phyloP scores from a whole-genome alignment of 192 early-diverging fungal genomes.

The Piromyces finnis region DNA sequence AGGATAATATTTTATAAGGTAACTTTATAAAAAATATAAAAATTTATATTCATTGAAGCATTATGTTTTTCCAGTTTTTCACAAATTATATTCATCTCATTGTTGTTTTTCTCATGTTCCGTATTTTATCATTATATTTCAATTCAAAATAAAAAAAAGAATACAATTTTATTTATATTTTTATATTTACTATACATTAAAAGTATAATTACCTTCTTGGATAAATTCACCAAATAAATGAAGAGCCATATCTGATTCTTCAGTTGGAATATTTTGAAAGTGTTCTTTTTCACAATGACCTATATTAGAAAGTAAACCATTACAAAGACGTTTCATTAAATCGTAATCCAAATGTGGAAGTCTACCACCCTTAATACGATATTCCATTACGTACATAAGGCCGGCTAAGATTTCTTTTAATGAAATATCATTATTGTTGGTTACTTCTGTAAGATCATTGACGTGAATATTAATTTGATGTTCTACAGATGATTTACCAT shows the following conservation, averaged over 20 bases:
- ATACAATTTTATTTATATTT: too few relatives aligned
- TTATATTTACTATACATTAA: too few relatives aligned
- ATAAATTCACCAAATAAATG: constrained; percentile 88
- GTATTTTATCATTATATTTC: too few relatives aligned
- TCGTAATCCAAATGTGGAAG: constrained; percentile 58
- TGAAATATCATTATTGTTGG: constrained; percentile 46
- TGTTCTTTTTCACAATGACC: constrained; percentile 22
- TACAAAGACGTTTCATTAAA: constrained; percentile 72
- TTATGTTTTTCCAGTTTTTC: too few relatives aligned
- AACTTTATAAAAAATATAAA: too few relatives aligned
- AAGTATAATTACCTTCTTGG: constrained; percentile 45
- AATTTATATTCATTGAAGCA: too few relatives aligned
- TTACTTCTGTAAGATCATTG: constrained; percentile 62
- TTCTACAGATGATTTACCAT: constrained; percentile 47
- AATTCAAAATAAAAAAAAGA: too few relatives aligned
- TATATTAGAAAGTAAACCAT: constrained; percentile 71
- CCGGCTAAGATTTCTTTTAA: constrained; percentile 67
- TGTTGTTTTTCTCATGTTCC: too few relatives aligned
- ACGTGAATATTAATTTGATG: constrained; percentile 52
- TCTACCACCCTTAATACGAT: constrained; percentile 69
- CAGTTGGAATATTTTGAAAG: constrained; percentile 36
- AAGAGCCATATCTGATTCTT: constrained; percentile 72
- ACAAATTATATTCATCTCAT: too few relatives aligned
- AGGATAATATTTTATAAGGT: too few relatives aligned
- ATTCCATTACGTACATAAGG: constrained; percentile 87